These are phyloP conservation scores for Penicillium herquei DNA, from an alignment of 495 filamentous ascomycete species.

Conservation along the genomic window DNA sequence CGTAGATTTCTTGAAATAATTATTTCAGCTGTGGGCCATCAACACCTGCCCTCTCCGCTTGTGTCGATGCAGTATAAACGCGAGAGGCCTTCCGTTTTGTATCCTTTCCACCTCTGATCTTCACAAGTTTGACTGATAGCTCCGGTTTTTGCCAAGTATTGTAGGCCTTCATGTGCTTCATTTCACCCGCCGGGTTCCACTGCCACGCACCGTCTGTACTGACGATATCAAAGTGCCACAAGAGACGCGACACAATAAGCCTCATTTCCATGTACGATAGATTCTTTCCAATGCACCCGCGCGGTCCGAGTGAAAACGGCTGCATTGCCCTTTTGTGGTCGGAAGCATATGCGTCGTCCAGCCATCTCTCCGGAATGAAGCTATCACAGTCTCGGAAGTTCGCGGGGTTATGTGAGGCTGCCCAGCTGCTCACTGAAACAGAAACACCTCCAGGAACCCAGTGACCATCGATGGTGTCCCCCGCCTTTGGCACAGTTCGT, in stretches of 20 bases:
- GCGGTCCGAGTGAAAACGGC: constrained; percentile 47
- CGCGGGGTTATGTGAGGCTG: constrained; percentile 20
- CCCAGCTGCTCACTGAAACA: constrained; percentile 12
- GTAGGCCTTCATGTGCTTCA: too few species aligned
- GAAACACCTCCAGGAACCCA: too few species aligned
- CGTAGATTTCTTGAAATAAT: too few species aligned
- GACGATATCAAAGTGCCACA: background rate
- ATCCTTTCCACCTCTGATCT: too few species aligned
- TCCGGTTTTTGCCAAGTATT: too few species aligned
- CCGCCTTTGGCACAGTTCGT: constrained; percentile 26
- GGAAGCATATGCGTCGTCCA: constrained; percentile 28
- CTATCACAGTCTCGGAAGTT: constrained; percentile 33
- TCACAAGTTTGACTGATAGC: too few species aligned
- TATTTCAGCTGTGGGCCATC: too few species aligned
- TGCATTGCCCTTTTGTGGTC: constrained; percentile 36
- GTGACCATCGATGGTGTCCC: constrained; percentile 16
- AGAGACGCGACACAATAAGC: background rate
- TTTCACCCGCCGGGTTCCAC: too few species aligned
- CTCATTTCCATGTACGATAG: background rate
- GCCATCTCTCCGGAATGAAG: constrained; percentile 45
- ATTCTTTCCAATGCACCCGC: constrained; percentile 50
- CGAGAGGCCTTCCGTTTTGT: too few species aligned
- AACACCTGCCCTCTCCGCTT: too few species aligned
- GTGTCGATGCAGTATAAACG: too few species aligned
- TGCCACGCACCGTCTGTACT: too few species aligned